Evolutionary conservation across 139 green algal genomes (phyloP), one percentile per base, ranked within the genome.

Genomic region (Chlamydomonas asymmetrica): DNA sequence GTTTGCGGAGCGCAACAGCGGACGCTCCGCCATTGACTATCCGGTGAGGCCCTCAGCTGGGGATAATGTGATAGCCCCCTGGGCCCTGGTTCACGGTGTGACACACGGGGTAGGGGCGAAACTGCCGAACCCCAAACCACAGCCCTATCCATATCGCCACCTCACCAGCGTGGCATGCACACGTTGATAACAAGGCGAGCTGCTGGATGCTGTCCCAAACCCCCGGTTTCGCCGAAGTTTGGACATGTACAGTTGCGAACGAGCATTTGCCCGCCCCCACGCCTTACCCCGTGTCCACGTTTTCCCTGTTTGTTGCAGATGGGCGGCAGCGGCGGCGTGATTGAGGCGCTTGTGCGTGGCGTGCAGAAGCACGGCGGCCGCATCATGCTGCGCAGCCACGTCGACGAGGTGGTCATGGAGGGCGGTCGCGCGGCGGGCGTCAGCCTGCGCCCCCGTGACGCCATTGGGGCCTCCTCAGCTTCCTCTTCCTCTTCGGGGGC

Each of bases 261-360:
- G 48, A n/a, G n/a, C 48, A 27, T 16, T 16, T 56, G 48, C 48
- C 20, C 16, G 48, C 16, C 48, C 16, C 48, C 16, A 56, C 16
- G 48, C 48, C 16, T 20, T 20, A 56, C 48, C 48, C 20, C 48
- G 16, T 16, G 16, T 56, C 20, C 16, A 16, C 16, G n/a, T n/a
- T n/a, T n/a, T n/a, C n/a, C n/a, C n/a, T 38, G 57, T 40, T 66
- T 10, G 25, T 2, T 32, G 1, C 80, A 89, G 78, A 82, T 89
- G 59, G 82, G 85, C n/a, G 88, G 82, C 74, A 88, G 79, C 63
- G 78, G 74, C 32, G 79, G 84, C 27, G 90, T 97, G 54, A 82
- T 96, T 39, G 68, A 92, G 49, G 93, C 93, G 4, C 83, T 97
- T 0, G 70, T 94, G 7, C 66, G 90, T 5, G 92, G 89, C 34